A percentile compares a stretch with the other conserved stretches of the same genome.
Conservation (phyloP, 495 filamentous ascomycete genomes). For the Aspergillus mulundensis region DNA sequence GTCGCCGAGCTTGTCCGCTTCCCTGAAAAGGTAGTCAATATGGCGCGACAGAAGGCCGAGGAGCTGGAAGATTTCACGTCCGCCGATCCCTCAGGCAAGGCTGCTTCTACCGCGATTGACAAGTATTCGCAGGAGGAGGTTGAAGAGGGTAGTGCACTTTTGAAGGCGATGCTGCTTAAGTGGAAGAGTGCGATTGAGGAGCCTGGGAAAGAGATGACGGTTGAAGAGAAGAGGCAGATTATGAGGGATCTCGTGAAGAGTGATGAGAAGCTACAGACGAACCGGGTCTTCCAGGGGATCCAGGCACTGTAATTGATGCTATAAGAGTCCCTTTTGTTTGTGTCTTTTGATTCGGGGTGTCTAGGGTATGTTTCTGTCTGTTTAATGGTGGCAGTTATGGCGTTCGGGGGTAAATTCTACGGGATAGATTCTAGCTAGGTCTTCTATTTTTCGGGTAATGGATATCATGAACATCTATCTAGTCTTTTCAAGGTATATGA, state of each 20-base stretch:
- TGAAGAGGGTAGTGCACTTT: conserved; percentile 78
- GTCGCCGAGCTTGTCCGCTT: conserved; percentile 98
- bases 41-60: conserved; percentile 97
- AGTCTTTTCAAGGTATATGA: background rate
- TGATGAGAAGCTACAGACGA: conserved; percentile 67
- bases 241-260: conserved; percentile 74
- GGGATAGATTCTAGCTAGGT: background rate
- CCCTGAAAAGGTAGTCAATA: conserved; percentile 93
- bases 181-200: conserved; percentile 84
- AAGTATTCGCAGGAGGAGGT: conserved; percentile 79
- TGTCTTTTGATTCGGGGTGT: background rate
- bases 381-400: background rate
- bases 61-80: conserved; percentile 91
- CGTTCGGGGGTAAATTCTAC: conserved; percentile 3
- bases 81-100: conserved; percentile 56
- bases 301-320: conserved; percentile 60
- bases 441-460: background rate
- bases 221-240: conserved; percentile 70
- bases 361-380: background rate
- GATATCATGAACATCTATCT: background rate
- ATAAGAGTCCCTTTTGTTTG: background rate
- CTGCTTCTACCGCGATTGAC: conserved; percentile 35
- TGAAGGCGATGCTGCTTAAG: conserved; percentile 78
- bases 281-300: conserved; percentile 88
- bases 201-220: conserved; percentile 54